phyloP scores from a whole-genome alignment of 2,329 filamentous ascomycete genomes.

The Talaromyces atroroseus region DNA sequence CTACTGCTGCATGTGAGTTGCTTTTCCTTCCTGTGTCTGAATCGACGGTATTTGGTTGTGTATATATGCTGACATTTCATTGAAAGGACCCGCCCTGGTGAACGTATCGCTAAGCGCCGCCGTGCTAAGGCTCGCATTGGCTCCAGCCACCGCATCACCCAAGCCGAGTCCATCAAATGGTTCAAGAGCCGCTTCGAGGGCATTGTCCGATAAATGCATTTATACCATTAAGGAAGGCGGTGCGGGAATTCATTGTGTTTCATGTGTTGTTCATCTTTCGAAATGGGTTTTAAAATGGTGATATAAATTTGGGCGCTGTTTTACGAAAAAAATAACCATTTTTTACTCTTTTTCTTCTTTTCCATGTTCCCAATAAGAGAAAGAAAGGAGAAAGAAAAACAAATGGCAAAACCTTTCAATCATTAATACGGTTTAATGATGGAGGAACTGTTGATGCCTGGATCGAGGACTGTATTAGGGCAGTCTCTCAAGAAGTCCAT shows the following conservation, averaged over 20 bases:
- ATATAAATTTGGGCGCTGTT: conserved; percentile 20
- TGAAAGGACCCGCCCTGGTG: conserved; percentile 81
- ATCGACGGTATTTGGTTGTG: neutral
- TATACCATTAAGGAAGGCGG: conserved; percentile 12
- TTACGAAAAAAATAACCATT: conserved; percentile 22
- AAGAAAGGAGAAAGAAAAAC: conserved; percentile 10
- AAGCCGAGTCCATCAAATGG: conserved; percentile 95
- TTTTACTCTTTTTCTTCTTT: neutral
- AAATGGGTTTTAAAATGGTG: conserved; percentile 13
- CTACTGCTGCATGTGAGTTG: conserved; percentile 94
- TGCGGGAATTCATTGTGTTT: conserved; percentile 13
- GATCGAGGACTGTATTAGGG: neutral
- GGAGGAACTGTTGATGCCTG: neutral
- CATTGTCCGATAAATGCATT: conserved; percentile 82
- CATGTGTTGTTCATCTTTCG: conserved; percentile 16
- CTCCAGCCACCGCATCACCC: conserved; percentile 85
- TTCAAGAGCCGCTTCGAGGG: conserved; percentile 95
- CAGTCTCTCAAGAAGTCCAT: neutral
- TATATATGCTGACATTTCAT: neutral
- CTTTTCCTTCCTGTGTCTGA: neutral
- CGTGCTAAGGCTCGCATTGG: conserved; percentile 84
- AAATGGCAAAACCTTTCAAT: neutral
- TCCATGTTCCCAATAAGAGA: conserved; percentile 19
- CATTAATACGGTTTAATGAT: neutral
- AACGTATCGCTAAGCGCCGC: conserved; percentile 93